Evolutionary conservation across 257 asterid species (phyloP).

Genomic region (Solanum peruvianum): DNA sequence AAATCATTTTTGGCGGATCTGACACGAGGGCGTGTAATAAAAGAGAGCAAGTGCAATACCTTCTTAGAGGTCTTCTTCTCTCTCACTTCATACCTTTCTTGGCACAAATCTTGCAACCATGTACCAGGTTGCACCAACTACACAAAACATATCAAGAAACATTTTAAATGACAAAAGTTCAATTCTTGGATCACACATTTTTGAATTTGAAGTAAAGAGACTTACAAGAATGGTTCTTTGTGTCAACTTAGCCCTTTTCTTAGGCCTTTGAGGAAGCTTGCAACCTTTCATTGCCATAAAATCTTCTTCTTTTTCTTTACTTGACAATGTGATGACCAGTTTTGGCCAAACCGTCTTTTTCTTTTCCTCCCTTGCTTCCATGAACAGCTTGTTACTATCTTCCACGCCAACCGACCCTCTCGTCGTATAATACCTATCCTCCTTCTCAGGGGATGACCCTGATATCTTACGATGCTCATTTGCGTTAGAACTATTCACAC

Average conservation of each 20-base stretch:
- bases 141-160: neutral
- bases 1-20: neutral
- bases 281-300: slow-evolving; percentile 39
- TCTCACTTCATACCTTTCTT: slow-evolving; percentile 46
- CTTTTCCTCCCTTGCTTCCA: slow-evolving; percentile 27
- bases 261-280: slow-evolving; percentile 42
- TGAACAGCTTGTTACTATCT: slow-evolving; percentile 38
- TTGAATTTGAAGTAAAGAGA: neutral
- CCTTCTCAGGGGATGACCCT: slow-evolving; percentile 66
- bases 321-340: slow-evolving; percentile 20
- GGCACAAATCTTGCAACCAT: slow-evolving; percentile 35
- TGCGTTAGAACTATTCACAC: slow-evolving; percentile 35
- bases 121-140: slow-evolving; percentile 45
- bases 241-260: slow-evolving; percentile 31
- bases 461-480: slow-evolving; percentile 41
- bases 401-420: slow-evolving; percentile 68
- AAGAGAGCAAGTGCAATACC: slow-evolving; percentile 1
- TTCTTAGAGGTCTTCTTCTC: slow-evolving; percentile 37
- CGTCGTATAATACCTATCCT: slow-evolving; percentile 73
- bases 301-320: slow-evolving; percentile 34
- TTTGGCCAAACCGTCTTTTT: slow-evolving; percentile 28
- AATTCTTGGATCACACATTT: neutral
- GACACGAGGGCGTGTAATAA: neutral
- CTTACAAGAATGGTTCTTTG: slow-evolving; percentile 27
- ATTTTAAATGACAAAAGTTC: neutral